Conservation (phyloP, 495 filamentous ascomycete species). For the Umbilicaria muhlenbergii region DNA sequence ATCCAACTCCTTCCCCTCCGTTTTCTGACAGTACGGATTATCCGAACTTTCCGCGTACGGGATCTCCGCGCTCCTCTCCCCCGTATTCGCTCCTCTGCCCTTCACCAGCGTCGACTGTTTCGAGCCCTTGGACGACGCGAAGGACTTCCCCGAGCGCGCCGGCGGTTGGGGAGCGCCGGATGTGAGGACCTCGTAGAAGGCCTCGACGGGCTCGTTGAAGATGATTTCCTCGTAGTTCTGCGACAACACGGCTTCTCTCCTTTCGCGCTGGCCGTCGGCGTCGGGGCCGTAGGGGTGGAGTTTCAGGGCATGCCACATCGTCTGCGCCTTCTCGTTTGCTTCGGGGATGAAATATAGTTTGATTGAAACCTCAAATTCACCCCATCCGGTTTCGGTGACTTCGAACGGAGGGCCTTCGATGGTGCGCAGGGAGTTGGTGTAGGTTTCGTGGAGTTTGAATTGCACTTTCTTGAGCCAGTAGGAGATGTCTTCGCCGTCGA, state of each 20-base stretch:
- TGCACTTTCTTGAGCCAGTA: slow-evolving; percentile 95
- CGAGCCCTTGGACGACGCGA: slow-evolving; percentile 23
- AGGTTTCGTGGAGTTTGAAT: slow-evolving; percentile 95
- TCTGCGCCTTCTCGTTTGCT: slow-evolving; percentile 77
- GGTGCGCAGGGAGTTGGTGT: slow-evolving; percentile 70
- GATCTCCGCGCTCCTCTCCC: slow-evolving; percentile 52
- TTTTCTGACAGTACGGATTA: slow-evolving; percentile 59
- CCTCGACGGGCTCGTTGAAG: slow-evolving; percentile 90
- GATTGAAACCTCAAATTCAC: slow-evolving; percentile 91
- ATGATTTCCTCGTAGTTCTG: slow-evolving; percentile 82
- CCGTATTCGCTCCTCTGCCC: slow-evolving; percentile 16
- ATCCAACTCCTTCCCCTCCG: slow-evolving; percentile 54
- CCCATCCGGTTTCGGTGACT: slow-evolving; percentile 88
- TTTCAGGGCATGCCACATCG: slow-evolving; percentile 76
- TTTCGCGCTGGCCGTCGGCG: slow-evolving; percentile 51
- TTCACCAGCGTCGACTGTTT: slow-evolving; percentile 25
- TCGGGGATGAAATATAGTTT: slow-evolving; percentile 81
- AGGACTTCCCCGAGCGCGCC: slow-evolving; percentile 23
- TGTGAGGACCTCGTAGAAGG: slow-evolving; percentile 70
- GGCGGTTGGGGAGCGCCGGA: slow-evolving; percentile 31
- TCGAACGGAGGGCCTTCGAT: slow-evolving; percentile 66
- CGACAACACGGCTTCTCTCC: slow-evolving; percentile 47
- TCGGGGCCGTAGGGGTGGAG: slow-evolving; percentile 83
- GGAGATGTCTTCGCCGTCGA: slow-evolving; percentile 74
- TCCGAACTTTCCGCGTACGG: slow-evolving; percentile 44